Percentiles rank a stretch among this genome's conserved stretches.
Evolutionary conservation across 805 yeast species (phyloP).

Genomic region (Saccharomycopsis microspora): DNA sequence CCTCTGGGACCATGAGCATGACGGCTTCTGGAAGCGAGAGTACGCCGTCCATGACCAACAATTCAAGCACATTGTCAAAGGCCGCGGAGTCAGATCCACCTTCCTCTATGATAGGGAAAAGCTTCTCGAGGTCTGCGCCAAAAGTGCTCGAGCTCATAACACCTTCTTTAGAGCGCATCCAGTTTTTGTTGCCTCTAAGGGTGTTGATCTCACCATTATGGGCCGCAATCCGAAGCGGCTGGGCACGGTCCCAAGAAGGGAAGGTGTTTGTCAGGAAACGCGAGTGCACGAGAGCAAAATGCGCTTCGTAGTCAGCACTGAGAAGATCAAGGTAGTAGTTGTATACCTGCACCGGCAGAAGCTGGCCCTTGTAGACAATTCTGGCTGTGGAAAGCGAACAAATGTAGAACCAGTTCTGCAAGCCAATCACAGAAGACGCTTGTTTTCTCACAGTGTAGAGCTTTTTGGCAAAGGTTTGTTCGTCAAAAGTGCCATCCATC

Average conservation of each 20-base stretch:
- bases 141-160: constrained; percentile 80
- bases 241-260: constrained; percentile 99
- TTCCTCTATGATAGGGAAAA: constrained; percentile 93
- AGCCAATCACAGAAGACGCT: constrained; percentile 80
- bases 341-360: constrained; percentile 94
- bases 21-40: constrained; percentile 92
- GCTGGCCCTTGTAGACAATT: constrained; percentile 95
- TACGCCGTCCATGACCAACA: constrained; percentile 84
- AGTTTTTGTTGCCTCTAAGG: constrained; percentile 92
- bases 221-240: constrained; percentile 94
- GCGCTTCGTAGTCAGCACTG: constrained; percentile 87
- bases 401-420: constrained; percentile 95
- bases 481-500: constrained; percentile 41
- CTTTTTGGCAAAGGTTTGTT: constrained; percentile 66
- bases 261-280: constrained; percentile 96
- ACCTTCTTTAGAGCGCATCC: constrained; percentile 99
- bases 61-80: constrained; percentile 87
- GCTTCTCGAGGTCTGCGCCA: constrained; percentile 82
- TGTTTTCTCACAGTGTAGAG: constrained; percentile 81
- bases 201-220: constrained; percentile 99
- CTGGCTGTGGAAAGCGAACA: constrained; percentile 83
- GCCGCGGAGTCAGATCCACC: constrained; percentile 99
- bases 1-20: constrained; percentile 95
- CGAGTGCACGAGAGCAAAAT: constrained; percentile 92
- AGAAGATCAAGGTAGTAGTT: constrained; percentile 87